phyloP scores from a whole-genome alignment of 2,329 filamentous ascomycete genomes.

The Elsinoe fawcettii region DNA sequence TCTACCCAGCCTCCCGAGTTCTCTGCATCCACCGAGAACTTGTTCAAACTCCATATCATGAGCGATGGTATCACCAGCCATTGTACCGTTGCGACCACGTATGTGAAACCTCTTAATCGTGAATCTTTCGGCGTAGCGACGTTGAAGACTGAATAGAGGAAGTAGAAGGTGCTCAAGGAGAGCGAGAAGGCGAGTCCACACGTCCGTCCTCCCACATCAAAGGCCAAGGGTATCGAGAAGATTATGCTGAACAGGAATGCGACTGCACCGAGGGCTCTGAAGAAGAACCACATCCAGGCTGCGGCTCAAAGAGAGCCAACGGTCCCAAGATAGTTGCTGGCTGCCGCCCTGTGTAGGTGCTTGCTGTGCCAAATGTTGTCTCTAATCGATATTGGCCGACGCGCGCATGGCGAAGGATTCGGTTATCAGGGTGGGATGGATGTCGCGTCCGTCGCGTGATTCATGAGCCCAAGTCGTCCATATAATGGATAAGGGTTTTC shows the following conservation, averaged over 20 bases:
- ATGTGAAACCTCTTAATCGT: conserved; percentile 61
- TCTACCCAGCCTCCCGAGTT: conserved; percentile 67
- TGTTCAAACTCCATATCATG: conserved; percentile 90
- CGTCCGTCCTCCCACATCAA: conserved; percentile 93
- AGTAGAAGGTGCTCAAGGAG: conserved; percentile 81
- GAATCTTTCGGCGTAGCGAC: conserved; percentile 73
- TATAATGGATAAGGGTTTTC: background rate
- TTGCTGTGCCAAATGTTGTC: background rate
- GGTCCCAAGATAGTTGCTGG: background rate
- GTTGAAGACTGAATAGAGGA: conserved; percentile 73
- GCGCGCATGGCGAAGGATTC: background rate
- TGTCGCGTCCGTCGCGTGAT: conserved; percentile 10
- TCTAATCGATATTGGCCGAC: conserved; percentile 1
- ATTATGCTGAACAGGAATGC: conserved; percentile 87
- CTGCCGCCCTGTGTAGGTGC: background rate
- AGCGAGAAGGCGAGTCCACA: conserved; percentile 92
- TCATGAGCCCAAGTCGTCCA: conserved; percentile 10
- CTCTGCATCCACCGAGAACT: conserved; percentile 86
- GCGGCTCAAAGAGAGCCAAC: background rate
- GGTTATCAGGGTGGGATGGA: background rate
- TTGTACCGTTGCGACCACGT: conserved; percentile 66
- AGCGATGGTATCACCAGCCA: conserved; percentile 79
- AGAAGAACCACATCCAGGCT: conserved; percentile 65
- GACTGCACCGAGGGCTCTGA: conserved; percentile 69
- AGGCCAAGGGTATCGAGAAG: conserved; percentile 91